Conservation (phyloP, 768 basidiomycete genomes). For the Xerocomellus amylosporus region DNA sequence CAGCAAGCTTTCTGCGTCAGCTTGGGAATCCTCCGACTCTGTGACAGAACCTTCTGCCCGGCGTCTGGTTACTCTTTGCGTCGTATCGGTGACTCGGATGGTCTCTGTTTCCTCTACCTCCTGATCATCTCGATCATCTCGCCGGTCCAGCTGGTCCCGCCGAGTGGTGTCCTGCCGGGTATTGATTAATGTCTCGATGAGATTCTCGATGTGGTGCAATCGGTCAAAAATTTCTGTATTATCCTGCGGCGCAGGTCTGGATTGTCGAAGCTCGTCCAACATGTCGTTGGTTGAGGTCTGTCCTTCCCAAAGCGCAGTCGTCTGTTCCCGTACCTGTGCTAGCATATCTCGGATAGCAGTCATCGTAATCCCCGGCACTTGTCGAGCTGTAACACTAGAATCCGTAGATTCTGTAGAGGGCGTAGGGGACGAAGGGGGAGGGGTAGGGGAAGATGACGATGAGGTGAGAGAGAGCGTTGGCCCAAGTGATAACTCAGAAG, state of each 20-base stretch:
- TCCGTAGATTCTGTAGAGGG: constrained; percentile 32
- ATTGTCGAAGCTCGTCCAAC: constrained; percentile 58
- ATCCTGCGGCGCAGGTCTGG: constrained; percentile 40
- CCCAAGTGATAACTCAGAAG: constrained; percentile 34
- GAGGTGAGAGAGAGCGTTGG: constrained; percentile 41
- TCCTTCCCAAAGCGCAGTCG: constrained; percentile 57
- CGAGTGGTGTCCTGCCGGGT: constrained; percentile 2
- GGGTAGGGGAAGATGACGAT: constrained; percentile 32
- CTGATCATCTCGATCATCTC: background rate
- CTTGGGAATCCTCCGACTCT: constrained; percentile 29
- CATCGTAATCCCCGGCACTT: constrained; percentile 33
- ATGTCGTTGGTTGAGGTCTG: constrained; percentile 59
- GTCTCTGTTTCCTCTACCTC: constrained; percentile 16
- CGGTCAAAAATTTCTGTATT: constrained; percentile 39
- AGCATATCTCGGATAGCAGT: constrained; percentile 53
- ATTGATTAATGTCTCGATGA: constrained; percentile 16
- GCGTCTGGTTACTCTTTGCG: constrained; percentile 10
- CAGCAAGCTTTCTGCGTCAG: constrained; percentile 25
- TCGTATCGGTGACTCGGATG: constrained; percentile 15
- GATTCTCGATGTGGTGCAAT: constrained; percentile 23
- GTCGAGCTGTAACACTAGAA: constrained; percentile 37
- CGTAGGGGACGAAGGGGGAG: constrained; percentile 37
- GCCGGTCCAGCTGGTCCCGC: background rate
- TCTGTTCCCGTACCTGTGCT: constrained; percentile 55
- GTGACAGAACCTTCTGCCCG: constrained; percentile 27